phyloP scores from a whole-genome alignment of 2,329 filamentous ascomycete species.

The Eurotiales sp. region DNA sequence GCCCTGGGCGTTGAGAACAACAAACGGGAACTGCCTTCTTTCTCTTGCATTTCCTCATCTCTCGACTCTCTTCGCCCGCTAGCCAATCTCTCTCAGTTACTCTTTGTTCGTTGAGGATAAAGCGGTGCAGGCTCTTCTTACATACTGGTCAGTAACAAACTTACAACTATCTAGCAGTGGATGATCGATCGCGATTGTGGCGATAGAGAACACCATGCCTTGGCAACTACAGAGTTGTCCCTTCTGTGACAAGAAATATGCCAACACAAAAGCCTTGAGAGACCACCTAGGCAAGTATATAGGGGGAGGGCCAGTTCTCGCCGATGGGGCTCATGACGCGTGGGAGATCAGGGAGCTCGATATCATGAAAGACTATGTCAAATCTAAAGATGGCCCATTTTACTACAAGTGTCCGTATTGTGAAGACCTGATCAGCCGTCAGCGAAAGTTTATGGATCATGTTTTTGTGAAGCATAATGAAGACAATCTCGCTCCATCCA shows the following conservation, averaged over 20 bases:
- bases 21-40: too few relatives aligned
- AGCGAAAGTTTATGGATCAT: conserved; percentile 2
- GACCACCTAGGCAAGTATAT: conserved; percentile 16
- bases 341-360: conserved; percentile 11
- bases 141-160: too few relatives aligned
- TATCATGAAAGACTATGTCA: not conserved
- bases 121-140: too few relatives aligned
- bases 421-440: not conserved
- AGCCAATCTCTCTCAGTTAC: too few relatives aligned
- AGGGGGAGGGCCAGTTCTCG: conserved; percentile 13
- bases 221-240: conserved; percentile 12
- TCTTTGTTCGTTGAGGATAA: too few relatives aligned
- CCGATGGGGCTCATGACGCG: conserved; percentile 19
- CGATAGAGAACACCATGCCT: conserved; percentile 6
- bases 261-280: conserved; percentile 11
- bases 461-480: not conserved
- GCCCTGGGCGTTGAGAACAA: too few relatives aligned
- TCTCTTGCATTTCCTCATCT: too few relatives aligned
- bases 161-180: too few relatives aligned
- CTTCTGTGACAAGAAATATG: conserved; percentile 18
- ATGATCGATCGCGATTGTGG: too few relatives aligned
- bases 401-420: conserved; percentile 6
- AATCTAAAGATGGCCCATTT: too few relatives aligned
- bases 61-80: too few relatives aligned
- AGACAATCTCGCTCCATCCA: not conserved